These are phyloP conservation scores for Climacium dendroides DNA, from an alignment of 225 moss, liverwort and hornwort genomes.

Conservation along the genomic window DNA sequence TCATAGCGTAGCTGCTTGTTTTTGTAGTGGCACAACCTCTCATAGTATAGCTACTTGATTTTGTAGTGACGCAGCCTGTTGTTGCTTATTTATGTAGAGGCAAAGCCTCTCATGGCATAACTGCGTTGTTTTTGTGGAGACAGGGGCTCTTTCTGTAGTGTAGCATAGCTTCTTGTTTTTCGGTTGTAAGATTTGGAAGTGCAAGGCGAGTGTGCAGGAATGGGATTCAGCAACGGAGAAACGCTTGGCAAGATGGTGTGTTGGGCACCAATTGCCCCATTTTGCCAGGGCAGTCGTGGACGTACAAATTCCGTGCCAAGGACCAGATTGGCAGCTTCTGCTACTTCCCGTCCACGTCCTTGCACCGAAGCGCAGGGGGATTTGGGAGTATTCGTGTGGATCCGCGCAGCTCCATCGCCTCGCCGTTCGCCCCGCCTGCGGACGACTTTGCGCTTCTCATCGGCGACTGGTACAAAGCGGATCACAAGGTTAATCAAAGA, in stretches of 20 bases:
- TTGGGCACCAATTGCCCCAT: background rate
- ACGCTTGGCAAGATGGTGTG: background rate
- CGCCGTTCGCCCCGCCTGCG: background rate
- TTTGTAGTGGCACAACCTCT: background rate
- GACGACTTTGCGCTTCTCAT: conserved; percentile 2
- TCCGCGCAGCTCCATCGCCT: background rate
- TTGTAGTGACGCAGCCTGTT: too few relatives aligned
- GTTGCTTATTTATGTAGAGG: background rate
- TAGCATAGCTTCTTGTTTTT: too few relatives aligned
- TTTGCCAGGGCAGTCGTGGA: background rate
- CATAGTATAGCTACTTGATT: background rate
- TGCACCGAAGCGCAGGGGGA: background rate
- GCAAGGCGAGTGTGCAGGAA: background rate
- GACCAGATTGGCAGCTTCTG: background rate
- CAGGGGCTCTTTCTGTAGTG: background rate
- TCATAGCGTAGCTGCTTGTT: background rate
- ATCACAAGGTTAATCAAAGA: background rate
- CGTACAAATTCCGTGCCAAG: background rate
- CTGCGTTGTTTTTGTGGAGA: background rate
- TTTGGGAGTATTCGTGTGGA: background rate
- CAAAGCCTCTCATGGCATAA: accelerated
- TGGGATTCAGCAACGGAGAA: background rate
- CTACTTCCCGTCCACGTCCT: background rate
- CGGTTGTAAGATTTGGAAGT: background rate
- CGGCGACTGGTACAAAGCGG: conserved; percentile 8